A percentile compares a stretch with the other conserved stretches of the same genome.
phyloP scores from a whole-genome alignment of 1,284 basidiomycete genomes.

The Inonotus obliquus region DNA sequence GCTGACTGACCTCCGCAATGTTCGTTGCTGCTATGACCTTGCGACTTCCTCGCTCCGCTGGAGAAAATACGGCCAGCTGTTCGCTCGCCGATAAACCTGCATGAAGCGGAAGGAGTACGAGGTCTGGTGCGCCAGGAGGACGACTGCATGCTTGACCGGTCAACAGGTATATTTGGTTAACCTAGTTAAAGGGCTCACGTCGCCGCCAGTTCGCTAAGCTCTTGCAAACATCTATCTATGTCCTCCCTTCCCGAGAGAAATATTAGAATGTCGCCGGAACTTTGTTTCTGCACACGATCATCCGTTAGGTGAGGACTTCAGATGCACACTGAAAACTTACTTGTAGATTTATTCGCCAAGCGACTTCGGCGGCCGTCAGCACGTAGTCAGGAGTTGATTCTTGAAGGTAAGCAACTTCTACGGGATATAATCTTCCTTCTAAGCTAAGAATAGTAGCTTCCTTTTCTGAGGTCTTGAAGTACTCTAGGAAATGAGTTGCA shows the following conservation, averaged over 20 bases:
- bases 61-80: slow-evolving; percentile 81
- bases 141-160: slow-evolving; percentile 40
- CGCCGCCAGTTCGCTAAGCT: slow-evolving; percentile 73
- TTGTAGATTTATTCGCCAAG: slow-evolving; percentile 83
- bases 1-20: slow-evolving; percentile 76
- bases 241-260: slow-evolving; percentile 98
- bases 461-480: slow-evolving; percentile 63
- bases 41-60: slow-evolving; percentile 66
- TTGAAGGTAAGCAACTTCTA: slow-evolving; percentile 75
- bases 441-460: slow-evolving; percentile 82
- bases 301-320: background rate
- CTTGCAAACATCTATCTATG: slow-evolving; percentile 85
- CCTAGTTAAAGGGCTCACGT: slow-evolving; percentile 45
- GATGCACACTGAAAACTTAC: slow-evolving; percentile 35
- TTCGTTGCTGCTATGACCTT: slow-evolving; percentile 95
- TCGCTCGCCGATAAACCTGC: slow-evolving; percentile 85
- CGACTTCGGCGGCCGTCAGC: slow-evolving; percentile 76
- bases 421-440: slow-evolving; percentile 91
- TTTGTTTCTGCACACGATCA: slow-evolving; percentile 24
- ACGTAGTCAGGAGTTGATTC: slow-evolving; percentile 81
- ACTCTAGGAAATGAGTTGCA: slow-evolving; percentile 82
- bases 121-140: slow-evolving; percentile 53
- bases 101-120: slow-evolving; percentile 78
- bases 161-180: background rate
- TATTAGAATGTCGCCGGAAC: slow-evolving; percentile 86